phyloP scores from a whole-genome alignment of 257 asterid genomes.

The Solanum virginianum region DNA sequence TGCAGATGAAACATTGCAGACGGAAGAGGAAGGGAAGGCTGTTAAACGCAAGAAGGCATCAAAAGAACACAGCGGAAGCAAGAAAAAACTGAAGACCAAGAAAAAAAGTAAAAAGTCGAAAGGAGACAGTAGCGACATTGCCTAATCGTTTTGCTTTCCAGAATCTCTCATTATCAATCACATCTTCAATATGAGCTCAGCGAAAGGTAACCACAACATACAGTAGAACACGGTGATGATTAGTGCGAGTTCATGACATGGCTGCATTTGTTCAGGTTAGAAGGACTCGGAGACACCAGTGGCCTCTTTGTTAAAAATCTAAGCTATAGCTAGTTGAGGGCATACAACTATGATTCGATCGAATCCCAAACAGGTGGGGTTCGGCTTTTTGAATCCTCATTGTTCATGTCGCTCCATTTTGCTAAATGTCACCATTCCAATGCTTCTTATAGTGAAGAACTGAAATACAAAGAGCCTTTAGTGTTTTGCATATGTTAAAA shows the following conservation, averaged over 20 bases:
- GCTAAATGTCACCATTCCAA: background rate
- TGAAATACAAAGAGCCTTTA: background rate
- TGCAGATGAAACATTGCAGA: conserved; percentile 1
- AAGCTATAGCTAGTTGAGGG: background rate
- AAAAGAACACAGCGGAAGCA: conserved; percentile 18
- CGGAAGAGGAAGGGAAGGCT: conserved; percentile 12
- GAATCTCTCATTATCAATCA: background rate
- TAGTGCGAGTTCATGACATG: background rate
- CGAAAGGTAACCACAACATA: background rate
- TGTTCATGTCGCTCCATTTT: background rate
- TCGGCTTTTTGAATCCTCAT: background rate
- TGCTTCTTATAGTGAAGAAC: background rate
- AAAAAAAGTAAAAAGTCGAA: conserved; percentile 19
- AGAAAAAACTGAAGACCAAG: conserved; percentile 37
- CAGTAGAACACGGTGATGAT: background rate
- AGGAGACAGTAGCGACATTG: background rate
- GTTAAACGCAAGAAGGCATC: conserved; percentile 28
- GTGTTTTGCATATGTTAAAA: background rate
- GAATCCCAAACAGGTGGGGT: background rate
- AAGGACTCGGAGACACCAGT: background rate
- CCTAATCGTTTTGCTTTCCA: background rate
- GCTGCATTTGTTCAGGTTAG: background rate
- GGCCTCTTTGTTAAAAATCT: background rate
- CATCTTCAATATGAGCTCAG: background rate
- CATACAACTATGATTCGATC: background rate